Conservation (phyloP, 129 eudicot species). For the Centrapalus pauciflorus region DNA sequence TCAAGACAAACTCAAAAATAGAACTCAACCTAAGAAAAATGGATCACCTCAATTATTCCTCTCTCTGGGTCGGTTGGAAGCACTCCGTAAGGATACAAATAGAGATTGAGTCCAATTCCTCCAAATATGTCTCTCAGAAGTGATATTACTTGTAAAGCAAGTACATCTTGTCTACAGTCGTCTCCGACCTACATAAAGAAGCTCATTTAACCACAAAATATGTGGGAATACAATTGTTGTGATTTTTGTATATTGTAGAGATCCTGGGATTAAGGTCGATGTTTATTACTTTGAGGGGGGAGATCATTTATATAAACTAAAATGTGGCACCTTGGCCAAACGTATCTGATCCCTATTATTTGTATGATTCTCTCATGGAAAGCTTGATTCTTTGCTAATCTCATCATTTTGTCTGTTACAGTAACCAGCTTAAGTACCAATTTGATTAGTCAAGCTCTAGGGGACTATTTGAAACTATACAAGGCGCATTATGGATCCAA, state of each 20-base stretch:
- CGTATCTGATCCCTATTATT: background rate
- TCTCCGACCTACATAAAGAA: constrained; percentile 75
- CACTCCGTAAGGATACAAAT: constrained; percentile 94
- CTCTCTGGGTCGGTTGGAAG: constrained; percentile 96
- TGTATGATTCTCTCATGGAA: too few species aligned
- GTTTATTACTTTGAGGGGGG: background rate
- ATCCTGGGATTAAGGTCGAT: background rate
- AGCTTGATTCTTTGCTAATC: too few species aligned
- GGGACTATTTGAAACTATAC: too few species aligned
- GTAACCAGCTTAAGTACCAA: too few species aligned
- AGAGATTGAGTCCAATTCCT: constrained; percentile 76
- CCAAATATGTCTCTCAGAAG: constrained; percentile 85
- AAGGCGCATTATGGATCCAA: too few species aligned
- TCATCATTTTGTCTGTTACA: too few species aligned
- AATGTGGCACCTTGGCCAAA: background rate
- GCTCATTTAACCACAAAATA: constrained; percentile 7
- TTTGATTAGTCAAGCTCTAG: too few species aligned
- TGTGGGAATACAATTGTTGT: background rate
- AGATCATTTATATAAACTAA: background rate
- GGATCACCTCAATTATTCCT: constrained; percentile 88
- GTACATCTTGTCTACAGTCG: constrained; percentile 97
- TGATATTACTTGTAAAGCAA: constrained; percentile 95
- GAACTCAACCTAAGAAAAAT: background rate
- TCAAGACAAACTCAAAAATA: background rate
- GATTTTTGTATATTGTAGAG: background rate